Conservation (phyloP, 2,329 filamentous ascomycete species). For the Penicillium brevicompactum region DNA sequence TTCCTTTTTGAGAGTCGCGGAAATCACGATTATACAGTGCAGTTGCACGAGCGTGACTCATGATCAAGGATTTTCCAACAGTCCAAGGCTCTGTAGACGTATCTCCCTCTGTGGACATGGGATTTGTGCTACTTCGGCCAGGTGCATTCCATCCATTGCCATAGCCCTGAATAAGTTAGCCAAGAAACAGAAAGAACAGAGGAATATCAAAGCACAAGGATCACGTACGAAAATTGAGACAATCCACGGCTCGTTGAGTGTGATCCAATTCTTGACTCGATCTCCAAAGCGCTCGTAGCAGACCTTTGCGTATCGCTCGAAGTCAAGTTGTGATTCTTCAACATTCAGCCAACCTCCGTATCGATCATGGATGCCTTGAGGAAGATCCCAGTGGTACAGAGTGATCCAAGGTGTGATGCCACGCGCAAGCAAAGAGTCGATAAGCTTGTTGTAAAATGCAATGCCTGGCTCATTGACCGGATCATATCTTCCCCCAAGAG, state of each 20-base stretch:
- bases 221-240: conserved; percentile 23
- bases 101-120: conserved; percentile 16
- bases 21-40: conserved; percentile 25
- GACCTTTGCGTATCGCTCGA: conserved; percentile 43
- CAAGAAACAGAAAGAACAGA: neutral
- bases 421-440: conserved; percentile 42
- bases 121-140: conserved; percentile 22
- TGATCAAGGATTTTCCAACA: conserved; percentile 28
- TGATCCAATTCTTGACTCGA: conserved; percentile 44
- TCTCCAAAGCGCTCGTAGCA: conserved; percentile 42
- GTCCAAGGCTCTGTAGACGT: conserved; percentile 28
- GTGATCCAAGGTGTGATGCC: conserved; percentile 46
- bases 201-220: neutral
- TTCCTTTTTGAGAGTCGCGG: conserved; percentile 19
- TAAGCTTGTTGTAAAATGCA: conserved; percentile 49
- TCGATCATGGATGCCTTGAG: conserved; percentile 37
- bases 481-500: conserved; percentile 44
- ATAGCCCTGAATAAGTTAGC: conserved; percentile 10
- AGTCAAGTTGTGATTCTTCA: conserved; percentile 35
- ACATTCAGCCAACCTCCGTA: conserved; percentile 38
- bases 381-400: conserved; percentile 47
- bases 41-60: conserved; percentile 28
- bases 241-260: conserved; percentile 45
- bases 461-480: conserved; percentile 48
- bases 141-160: conserved; percentile 27